phyloP scores from a whole-genome alignment of 169 alveolate species.

The Miamiensis avidus region DNA sequence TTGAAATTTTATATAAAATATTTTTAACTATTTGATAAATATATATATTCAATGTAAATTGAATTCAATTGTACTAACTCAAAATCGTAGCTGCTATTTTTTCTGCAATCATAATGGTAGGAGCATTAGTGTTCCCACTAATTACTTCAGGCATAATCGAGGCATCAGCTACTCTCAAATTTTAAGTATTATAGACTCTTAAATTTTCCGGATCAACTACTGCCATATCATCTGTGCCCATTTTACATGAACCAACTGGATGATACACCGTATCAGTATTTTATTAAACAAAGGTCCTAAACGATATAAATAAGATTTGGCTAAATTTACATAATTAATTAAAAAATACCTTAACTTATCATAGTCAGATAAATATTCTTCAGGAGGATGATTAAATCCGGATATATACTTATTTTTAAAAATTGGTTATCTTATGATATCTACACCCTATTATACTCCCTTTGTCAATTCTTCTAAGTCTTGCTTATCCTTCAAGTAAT shows the following conservation, averaged over 20 bases:
- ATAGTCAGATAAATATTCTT: neutral
- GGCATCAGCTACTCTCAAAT: slow-evolving; percentile 43
- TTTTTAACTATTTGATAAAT: too few relatives aligned
- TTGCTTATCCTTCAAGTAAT: slow-evolving; percentile 8
- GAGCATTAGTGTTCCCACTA: slow-evolving; percentile 44
- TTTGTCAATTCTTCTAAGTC: slow-evolving; percentile 18
- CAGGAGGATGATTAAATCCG: neutral
- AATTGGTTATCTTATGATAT: slow-evolving; percentile 12
- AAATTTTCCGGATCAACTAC: slow-evolving; percentile 32
- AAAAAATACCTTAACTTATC: neutral
- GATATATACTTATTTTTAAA: neutral
- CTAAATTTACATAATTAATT: too few relatives aligned
- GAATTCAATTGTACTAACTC: neutral
- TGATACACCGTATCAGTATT: slow-evolving; percentile 17
- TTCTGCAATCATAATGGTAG: slow-evolving; percentile 47
- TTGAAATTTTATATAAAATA: too few relatives aligned
- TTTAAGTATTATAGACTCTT: neutral
- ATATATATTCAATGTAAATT: too few relatives aligned
- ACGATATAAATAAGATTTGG: neutral
- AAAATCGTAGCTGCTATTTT: slow-evolving; percentile 16
- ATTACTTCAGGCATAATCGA: slow-evolving; percentile 37
- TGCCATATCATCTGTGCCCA: slow-evolving; percentile 33
- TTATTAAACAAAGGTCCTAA: neutral
- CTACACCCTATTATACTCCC: slow-evolving; percentile 8
- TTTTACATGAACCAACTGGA: slow-evolving; percentile 29